These are phyloP conservation scores for Aspergillus versicolor DNA, from an alignment of 2,329 filamentous ascomycete genomes.

Conservation along the genomic window DNA sequence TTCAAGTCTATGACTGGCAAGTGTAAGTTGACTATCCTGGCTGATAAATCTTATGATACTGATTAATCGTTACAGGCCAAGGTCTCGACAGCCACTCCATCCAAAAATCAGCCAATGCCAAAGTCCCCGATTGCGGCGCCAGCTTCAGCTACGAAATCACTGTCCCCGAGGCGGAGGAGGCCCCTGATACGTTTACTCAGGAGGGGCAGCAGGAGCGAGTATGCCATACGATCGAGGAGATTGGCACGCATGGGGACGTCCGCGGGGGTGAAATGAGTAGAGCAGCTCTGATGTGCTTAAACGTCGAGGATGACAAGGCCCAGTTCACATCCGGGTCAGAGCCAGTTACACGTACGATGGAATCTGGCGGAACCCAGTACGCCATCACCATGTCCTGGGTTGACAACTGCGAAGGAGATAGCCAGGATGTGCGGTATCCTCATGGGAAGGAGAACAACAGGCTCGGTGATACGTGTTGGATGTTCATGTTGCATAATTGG, in stretches of 20 bases:
- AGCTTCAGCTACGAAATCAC: not conserved
- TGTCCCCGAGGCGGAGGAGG: not conserved
- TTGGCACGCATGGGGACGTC: not conserved
- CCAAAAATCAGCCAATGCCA: not conserved
- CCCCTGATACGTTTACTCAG: not conserved
- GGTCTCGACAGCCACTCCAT: not conserved
- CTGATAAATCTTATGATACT: not conserved
- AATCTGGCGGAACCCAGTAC: not conserved
- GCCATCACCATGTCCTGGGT: not conserved
- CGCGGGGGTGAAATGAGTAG: not conserved
- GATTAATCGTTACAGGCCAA: not conserved
- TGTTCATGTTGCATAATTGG: not conserved
- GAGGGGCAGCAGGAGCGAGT: not conserved
- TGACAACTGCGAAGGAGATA: not conserved
- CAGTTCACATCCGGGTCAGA: not conserved
- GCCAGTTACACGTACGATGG: not conserved
- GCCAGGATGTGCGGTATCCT: not conserved
- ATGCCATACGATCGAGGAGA: not conserved
- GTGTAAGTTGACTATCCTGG: not conserved
- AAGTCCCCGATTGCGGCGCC: not conserved
- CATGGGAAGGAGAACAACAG: no score
- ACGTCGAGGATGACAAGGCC: not conserved
- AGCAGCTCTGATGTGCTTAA: not conserved
- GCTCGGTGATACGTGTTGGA: not conserved
- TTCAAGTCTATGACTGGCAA: not conserved